These are phyloP conservation scores for Fusarium sp. DNA, from an alignment of 2,329 filamentous ascomycete genomes.

Conservation along the genomic window DNA sequence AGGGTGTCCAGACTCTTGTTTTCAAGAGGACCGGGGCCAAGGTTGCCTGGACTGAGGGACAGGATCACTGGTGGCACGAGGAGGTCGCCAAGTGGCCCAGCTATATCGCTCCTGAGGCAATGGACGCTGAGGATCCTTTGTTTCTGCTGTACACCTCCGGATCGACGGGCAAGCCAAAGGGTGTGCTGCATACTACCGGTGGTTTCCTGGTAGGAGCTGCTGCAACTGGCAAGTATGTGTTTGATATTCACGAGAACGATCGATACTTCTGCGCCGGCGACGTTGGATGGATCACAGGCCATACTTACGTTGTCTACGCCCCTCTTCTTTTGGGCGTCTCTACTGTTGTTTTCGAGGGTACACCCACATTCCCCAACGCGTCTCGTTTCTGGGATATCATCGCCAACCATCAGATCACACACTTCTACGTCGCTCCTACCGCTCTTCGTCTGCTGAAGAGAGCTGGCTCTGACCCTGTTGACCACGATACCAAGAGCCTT, in stretches of 20 bases:
- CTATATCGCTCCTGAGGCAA: slow-evolving; percentile 85
- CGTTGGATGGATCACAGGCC: slow-evolving; percentile 96
- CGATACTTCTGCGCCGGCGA: slow-evolving; percentile 95
- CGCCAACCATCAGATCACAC: slow-evolving; percentile 87
- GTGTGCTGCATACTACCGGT: slow-evolving; percentile 92
- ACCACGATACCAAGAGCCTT: slow-evolving; percentile 81
- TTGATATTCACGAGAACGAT: slow-evolving; percentile 91
- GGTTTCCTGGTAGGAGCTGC: slow-evolving; percentile 91
- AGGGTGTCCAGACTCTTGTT: slow-evolving; percentile 85
- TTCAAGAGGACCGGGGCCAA: slow-evolving; percentile 91
- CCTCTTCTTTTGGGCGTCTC: slow-evolving; percentile 88
- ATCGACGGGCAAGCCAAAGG: slow-evolving; percentile 96
- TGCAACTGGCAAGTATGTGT: slow-evolving; percentile 93
- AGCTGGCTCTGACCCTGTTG: slow-evolving; percentile 84
- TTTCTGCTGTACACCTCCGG: slow-evolving; percentile 96
- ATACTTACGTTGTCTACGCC: slow-evolving; percentile 95
- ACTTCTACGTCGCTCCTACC: slow-evolving; percentile 96
- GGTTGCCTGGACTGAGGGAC: slow-evolving; percentile 83
- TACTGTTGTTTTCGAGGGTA: slow-evolving; percentile 95
- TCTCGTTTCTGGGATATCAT: slow-evolving; percentile 97
- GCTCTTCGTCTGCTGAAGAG: slow-evolving; percentile 90
- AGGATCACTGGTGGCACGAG: slow-evolving; percentile 96
- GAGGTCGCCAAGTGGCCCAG: slow-evolving; percentile 92
- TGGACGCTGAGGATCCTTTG: slow-evolving; percentile 91
- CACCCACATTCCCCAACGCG: slow-evolving; percentile 91